Conservation (phyloP, 768 basidiomycete genomes). For the Podaxis carcinomalis region DNA sequence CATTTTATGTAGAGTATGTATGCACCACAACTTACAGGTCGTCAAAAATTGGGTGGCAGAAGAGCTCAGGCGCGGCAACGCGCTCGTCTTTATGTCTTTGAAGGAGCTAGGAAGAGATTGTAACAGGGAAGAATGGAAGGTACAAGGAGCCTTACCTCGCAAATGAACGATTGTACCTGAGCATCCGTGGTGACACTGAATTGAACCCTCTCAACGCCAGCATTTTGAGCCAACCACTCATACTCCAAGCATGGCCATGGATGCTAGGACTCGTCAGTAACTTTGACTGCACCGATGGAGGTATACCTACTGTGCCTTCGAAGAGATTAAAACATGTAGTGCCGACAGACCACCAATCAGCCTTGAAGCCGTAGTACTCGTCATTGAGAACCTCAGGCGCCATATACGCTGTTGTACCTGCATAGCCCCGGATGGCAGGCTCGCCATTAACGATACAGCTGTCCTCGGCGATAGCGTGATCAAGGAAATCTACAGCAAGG, state of each 20-base stretch:
- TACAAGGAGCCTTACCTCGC: not conserved
- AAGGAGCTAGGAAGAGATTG: not conserved
- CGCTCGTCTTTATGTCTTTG: not conserved
- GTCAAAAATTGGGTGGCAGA: slow-evolving; percentile 1
- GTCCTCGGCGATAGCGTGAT: not conserved
- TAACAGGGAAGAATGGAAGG: not conserved
- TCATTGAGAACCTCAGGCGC: slow-evolving; percentile 14
- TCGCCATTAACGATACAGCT: not conserved
- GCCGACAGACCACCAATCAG: slow-evolving; percentile 17
- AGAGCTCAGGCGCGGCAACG: not conserved
- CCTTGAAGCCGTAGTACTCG: slow-evolving; percentile 15
- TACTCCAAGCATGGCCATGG: slow-evolving; percentile 1
- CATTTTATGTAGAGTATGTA: no score
- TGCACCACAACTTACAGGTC: not conserved
- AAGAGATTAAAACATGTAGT: slow-evolving; percentile 13
- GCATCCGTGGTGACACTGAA: not conserved
- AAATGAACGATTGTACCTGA: not conserved
- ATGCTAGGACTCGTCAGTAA: not conserved
- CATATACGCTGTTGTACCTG: slow-evolving; percentile 17
- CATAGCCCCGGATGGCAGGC: slow-evolving; percentile 13
- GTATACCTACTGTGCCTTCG: slow-evolving; percentile 14
- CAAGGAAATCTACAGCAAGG: slow-evolving; percentile 15
- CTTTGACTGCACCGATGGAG: not conserved
- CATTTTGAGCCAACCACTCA: not conserved
- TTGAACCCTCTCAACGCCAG: not conserved